Evolutionary conservation across 1,139 yeast genomes (phyloP).

Genomic region (Debaryomycetaceae sp.): DNA sequence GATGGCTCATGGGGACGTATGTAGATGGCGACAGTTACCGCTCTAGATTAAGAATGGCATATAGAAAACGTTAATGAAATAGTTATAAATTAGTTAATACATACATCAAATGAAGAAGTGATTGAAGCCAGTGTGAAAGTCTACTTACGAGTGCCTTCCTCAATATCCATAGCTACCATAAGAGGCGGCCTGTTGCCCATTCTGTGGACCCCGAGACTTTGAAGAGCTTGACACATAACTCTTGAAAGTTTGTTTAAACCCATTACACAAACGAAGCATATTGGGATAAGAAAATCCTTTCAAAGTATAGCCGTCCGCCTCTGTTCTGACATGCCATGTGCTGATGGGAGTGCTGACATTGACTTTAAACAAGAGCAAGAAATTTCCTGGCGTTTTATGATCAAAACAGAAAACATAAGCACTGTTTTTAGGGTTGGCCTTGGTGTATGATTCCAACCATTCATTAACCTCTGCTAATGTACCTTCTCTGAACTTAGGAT

Average conservation of each 20-base stretch:
- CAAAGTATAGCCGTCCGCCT: slow-evolving; percentile 80
- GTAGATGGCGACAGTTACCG: slow-evolving; percentile 70
- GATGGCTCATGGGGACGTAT: slow-evolving; percentile 81
- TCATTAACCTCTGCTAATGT: slow-evolving; percentile 75
- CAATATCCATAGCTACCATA: slow-evolving; percentile 32
- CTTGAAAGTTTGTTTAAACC: slow-evolving; percentile 69
- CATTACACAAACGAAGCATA: slow-evolving; percentile 85
- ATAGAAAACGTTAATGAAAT: slow-evolving; percentile 11
- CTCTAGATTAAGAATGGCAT: slow-evolving; percentile 49
- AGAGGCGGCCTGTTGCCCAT: slow-evolving; percentile 14
- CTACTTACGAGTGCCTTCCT: background rate
- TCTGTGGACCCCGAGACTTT: slow-evolving; percentile 13
- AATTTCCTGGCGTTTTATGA: slow-evolving; percentile 90
- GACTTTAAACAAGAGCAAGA: slow-evolving; percentile 76
- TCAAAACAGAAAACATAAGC: slow-evolving; percentile 91
- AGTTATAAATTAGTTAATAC: slow-evolving; percentile 4
- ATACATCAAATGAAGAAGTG: background rate
- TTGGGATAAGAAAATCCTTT: slow-evolving; percentile 81
- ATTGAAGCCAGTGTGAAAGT: background rate
- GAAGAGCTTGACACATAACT: slow-evolving; percentile 27
- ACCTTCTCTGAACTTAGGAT: slow-evolving; percentile 88
- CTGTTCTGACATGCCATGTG: slow-evolving; percentile 88
- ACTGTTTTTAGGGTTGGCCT: slow-evolving; percentile 86
- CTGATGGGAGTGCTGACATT: slow-evolving; percentile 69
- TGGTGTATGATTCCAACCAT: slow-evolving; percentile 86